Conservation (phyloP, 306 rosid species). For the Fagus crenata region DNA sequence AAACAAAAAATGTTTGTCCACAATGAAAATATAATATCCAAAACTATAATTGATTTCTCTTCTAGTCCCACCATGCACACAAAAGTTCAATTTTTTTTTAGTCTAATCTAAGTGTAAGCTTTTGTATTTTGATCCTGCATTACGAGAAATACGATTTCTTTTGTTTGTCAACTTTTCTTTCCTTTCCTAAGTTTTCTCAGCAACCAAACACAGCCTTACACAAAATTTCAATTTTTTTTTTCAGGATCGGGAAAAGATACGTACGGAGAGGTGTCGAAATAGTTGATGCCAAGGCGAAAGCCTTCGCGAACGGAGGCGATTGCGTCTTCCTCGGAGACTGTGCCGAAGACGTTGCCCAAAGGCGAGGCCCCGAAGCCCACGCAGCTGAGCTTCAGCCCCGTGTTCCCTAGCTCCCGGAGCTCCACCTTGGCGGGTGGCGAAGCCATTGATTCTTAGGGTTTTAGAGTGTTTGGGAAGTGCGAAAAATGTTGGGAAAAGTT, state of each 20-base stretch:
- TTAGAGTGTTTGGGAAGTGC: not conserved
- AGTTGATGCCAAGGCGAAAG: slow-evolving; percentile 76
- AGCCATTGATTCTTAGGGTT: slow-evolving; percentile 33
- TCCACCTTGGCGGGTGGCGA: slow-evolving; percentile 40
- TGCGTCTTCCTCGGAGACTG: slow-evolving; percentile 67
- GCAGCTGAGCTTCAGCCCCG: slow-evolving; percentile 75
- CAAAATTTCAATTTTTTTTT: not conserved
- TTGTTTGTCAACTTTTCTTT: not conserved
- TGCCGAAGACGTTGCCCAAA: slow-evolving; percentile 84
- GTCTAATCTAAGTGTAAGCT: not conserved
- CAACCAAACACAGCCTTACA: not conserved
- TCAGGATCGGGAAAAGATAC: not conserved
- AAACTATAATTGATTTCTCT: not conserved
- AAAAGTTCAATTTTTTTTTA: not conserved
- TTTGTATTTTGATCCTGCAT: not conserved
- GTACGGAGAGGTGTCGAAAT: slow-evolving; percentile 95
- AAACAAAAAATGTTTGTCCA: not conserved
- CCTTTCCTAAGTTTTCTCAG: not conserved
- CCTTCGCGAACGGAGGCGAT: slow-evolving; percentile 73
- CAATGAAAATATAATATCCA: not conserved
- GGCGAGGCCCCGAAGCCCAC: slow-evolving; percentile 97
- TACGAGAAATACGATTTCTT: not conserved
- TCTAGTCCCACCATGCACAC: not conserved
- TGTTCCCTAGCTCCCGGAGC: slow-evolving; percentile 68
- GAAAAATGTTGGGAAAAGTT: not conserved